Evolutionary conservation across 306 rosid species (phyloP).

Genomic region (Vigna mungo): DNA sequence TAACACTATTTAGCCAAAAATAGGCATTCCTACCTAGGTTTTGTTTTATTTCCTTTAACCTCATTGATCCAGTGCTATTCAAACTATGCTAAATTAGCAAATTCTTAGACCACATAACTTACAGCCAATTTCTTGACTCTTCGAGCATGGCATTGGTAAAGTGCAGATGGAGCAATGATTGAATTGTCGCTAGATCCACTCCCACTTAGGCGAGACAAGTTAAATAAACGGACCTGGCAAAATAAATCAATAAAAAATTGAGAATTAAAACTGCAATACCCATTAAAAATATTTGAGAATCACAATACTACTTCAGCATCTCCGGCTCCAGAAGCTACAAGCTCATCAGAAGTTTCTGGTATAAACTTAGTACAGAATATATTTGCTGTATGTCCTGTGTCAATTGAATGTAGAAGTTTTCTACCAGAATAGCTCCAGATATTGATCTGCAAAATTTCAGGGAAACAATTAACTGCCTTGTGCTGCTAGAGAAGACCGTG

Average conservation of each 20-base stretch:
- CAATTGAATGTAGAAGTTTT: conserved; percentile 84
- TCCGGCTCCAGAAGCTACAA: conserved; percentile 97
- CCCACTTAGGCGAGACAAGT: conserved; percentile 68
- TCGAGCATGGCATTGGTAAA: conserved; percentile 83
- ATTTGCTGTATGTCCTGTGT: conserved; percentile 90
- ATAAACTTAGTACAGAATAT: conserved; percentile 93
- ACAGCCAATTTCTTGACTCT: conserved; percentile 98
- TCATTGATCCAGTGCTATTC: conserved; percentile 13
- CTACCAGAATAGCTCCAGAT: conserved; percentile 80
- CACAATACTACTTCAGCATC: conserved; percentile 85
- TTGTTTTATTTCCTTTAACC: conserved; percentile 15
- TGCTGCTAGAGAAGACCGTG: neutral
- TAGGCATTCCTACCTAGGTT: conserved; percentile 17
- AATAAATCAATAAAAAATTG: conserved; percentile 36
- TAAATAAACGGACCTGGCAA: conserved; percentile 90
- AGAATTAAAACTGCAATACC: conserved; percentile 21
- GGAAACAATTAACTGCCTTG: conserved; percentile 36
- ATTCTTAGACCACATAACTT: conserved; percentile 53
- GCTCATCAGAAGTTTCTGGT: conserved; percentile 97
- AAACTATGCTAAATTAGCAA: conserved; percentile 34
- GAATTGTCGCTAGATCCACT: conserved; percentile 64
- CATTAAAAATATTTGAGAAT: conserved; percentile 2
- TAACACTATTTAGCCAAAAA: neutral
- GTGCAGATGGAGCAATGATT: conserved; percentile 69
- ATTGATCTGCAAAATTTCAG: conserved; percentile 72